Conservation (phyloP, 345 rosid species). For the Euphorbia pulcherrima region DNA sequence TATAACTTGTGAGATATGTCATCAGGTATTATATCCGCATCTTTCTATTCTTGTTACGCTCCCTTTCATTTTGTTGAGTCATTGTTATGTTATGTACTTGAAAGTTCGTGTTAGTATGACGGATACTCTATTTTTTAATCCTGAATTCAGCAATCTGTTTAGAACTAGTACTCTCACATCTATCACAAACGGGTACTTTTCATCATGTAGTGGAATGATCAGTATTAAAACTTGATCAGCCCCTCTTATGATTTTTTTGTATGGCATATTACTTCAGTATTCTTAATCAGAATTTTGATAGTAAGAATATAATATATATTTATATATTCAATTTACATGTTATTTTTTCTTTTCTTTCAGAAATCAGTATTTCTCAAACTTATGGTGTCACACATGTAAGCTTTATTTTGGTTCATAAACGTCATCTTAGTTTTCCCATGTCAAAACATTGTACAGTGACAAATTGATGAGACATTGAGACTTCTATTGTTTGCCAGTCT, state of each 20-base stretch:
- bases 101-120: background rate
- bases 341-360: background rate
- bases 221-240: background rate
- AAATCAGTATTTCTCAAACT: background rate
- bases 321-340: background rate
- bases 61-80: background rate
- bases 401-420: background rate
- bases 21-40: slow-evolving; percentile 20
- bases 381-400: background rate
- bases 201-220: background rate
- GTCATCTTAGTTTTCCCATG: background rate
- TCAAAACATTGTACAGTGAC: background rate
- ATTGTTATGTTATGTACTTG: background rate
- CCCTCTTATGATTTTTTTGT: too few relatives aligned
- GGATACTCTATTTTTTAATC: too few relatives aligned
- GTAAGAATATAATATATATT: background rate
- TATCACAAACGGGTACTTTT: background rate
- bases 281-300: background rate
- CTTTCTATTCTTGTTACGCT: background rate
- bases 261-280: background rate
- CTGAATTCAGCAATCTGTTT: background rate
- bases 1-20: slow-evolving; percentile 33
- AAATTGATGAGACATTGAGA: background rate
- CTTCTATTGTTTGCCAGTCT: background rate
- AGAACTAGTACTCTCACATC: background rate